Evolutionary conservation across 1,284 basidiomycete genomes (phyloP), one percentile per base, ranked within the genome.

Genomic region (Puccinia novopanici): DNA sequence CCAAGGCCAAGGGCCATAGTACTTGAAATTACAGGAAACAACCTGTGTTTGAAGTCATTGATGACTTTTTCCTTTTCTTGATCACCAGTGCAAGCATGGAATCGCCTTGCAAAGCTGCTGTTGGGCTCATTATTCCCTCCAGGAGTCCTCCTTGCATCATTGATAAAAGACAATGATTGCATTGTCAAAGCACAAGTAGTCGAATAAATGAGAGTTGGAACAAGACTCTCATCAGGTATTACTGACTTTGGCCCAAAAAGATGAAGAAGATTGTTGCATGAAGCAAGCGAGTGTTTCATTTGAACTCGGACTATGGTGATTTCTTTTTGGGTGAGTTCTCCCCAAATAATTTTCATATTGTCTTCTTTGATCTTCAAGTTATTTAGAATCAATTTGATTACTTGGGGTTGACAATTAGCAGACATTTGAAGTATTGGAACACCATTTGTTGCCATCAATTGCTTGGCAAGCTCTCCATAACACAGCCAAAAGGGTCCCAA

Each of bases 1-100:
- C 70, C 70, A 24, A 72, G 30, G 24, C 70, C 42, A 54, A 54
- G 70, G 40, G 45, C 71, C 55, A 57, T 55, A 12, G 68, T 71
- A n/a, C 37, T 24, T 12, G 45, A 71, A 0, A 71, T 48, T 12
- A 45, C 19, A 22, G 68, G 68, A 22, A 67, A 30, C 19, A 19
- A 1, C 19, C 30, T 30, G 13, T 37, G 6, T 13, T 13, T 24
- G 50, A 71, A 71, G 15, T 71, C 68, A n/a, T 71, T 15, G 12
- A 52, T 45, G 5, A 45, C 42, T 30, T 45, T 50, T 15, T 22
- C 37, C 42, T 71, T 71, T 24, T 13, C 17, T 48, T 50, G 17
- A 9, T 37, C 19, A 13, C 57, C 57, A 15, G 57, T 30, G 30
- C 57, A 61, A 24, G 24, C 10, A n/a, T n/a, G n/a, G n/a, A n/a